These are phyloP conservation scores for Heliocybe sulcata DNA, from an alignment of 1,284 basidiomycete species.

Conservation along the genomic window DNA sequence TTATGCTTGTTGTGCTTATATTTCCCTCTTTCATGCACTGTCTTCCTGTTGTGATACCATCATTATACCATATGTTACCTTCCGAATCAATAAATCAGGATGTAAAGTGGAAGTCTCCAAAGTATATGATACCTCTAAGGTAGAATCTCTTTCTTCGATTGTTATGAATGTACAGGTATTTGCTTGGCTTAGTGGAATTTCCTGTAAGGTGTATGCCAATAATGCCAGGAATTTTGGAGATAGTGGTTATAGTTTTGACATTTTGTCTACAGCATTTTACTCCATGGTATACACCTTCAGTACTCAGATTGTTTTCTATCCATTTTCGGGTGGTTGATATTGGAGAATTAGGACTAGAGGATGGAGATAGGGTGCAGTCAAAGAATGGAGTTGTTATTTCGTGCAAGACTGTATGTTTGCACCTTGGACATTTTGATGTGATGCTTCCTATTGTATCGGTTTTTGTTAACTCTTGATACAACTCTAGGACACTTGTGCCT, in stretches of 20 bases:
- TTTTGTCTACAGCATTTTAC: neutral
- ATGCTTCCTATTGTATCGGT: neutral
- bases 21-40: neutral
- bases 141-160: neutral
- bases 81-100: neutral
- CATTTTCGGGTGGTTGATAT: neutral
- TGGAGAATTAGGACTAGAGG: neutral
- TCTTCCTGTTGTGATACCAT: neutral
- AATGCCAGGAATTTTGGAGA: neutral
- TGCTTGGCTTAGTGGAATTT: neutral
- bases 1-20: neutral
- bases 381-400: neutral
- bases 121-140: neutral
- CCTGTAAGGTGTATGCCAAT: neutral
- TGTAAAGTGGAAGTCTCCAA: neutral
- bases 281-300: neutral
- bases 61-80: constrained; percentile 1
- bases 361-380: neutral
- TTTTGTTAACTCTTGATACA: neutral
- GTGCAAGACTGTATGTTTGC: neutral
- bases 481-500: neutral
- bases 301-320: neutral
- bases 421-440: neutral
- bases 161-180: neutral
- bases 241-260: neutral